Evolutionary conservation across 2,329 filamentous ascomycete genomes (phyloP).

Genomic region (Diaporthe ampelina): DNA sequence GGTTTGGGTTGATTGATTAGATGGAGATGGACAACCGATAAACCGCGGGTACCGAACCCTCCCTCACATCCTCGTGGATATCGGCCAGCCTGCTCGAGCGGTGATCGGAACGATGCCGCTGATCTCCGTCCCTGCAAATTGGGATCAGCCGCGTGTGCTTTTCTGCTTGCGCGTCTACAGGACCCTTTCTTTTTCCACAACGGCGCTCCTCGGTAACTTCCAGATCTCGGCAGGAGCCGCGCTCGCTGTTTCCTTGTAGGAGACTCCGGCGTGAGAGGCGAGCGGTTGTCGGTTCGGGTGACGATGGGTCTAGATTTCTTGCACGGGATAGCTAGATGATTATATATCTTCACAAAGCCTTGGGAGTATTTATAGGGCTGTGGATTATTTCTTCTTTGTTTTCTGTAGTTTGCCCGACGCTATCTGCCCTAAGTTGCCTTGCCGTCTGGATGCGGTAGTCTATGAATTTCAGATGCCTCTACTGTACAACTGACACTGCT

Average conservation of each 20-base stretch:
- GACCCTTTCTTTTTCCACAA: background rate
- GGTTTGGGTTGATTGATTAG: background rate
- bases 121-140: conserved; percentile 14
- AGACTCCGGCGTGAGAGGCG: background rate
- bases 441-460: conserved; percentile 14
- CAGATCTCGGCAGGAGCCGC: conserved; percentile 19
- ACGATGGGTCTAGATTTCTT: background rate
- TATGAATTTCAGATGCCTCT: background rate
- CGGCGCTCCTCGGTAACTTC: background rate
- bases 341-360: background rate
- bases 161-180: conserved; percentile 2
- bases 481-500: background rate
- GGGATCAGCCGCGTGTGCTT: background rate
- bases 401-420: background rate
- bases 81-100: background rate
- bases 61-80: background rate
- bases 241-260: background rate
- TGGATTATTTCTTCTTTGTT: background rate
- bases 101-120: conserved; percentile 24
- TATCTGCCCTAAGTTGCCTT: conserved; percentile 6
- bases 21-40: background rate
- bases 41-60: background rate
- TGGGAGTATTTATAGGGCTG: background rate
- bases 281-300: background rate
- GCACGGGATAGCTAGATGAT: background rate